Conservation (phyloP, 2,329 filamentous ascomycete genomes). For the Verticillium longisporum region DNA sequence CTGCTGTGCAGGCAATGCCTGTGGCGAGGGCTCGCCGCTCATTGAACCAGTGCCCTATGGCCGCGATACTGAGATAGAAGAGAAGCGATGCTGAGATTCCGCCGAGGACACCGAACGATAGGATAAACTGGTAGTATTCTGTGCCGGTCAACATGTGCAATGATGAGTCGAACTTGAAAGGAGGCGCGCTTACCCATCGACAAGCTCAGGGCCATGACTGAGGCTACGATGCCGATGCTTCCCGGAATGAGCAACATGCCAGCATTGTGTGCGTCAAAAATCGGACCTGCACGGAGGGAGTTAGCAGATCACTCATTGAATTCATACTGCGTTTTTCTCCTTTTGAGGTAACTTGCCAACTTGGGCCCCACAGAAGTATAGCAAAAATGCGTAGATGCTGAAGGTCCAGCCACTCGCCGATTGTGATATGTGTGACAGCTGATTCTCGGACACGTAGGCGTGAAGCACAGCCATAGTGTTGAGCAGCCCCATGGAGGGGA, state of each 20-base stretch:
- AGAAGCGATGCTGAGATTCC: slow-evolving; percentile 60
- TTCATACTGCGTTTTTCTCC: too few relatives aligned
- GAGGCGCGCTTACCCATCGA: slow-evolving; percentile 37
- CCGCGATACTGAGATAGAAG: slow-evolving; percentile 61
- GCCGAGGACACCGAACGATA: slow-evolving; percentile 61
- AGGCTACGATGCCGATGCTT: slow-evolving; percentile 45
- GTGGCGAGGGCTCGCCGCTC: slow-evolving; percentile 59
- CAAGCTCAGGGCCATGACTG: slow-evolving; percentile 50
- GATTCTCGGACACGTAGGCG: slow-evolving; percentile 57
- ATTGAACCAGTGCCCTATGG: slow-evolving; percentile 64
- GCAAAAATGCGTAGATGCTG: slow-evolving; percentile 61
- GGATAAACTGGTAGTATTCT: slow-evolving; percentile 65
- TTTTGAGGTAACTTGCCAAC: slow-evolving; percentile 30
- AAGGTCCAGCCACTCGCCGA: slow-evolving; percentile 68
- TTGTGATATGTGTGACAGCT: slow-evolving; percentile 50
- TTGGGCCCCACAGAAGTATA: slow-evolving; percentile 67
- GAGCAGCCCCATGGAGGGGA: slow-evolving; percentile 59
- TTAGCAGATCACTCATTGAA: not conserved
- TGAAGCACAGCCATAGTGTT: slow-evolving; percentile 62
- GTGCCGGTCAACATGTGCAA: not conserved
- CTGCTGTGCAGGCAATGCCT: slow-evolving; percentile 61
- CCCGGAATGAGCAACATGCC: slow-evolving; percentile 48
- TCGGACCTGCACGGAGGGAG: slow-evolving; percentile 36
- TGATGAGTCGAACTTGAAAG: not conserved
- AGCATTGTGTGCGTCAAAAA: slow-evolving; percentile 65